These are phyloP conservation scores for Schwanniomyces pseudopolymorphus DNA, from an alignment of 805 yeast genomes.

Conservation along the genomic window DNA sequence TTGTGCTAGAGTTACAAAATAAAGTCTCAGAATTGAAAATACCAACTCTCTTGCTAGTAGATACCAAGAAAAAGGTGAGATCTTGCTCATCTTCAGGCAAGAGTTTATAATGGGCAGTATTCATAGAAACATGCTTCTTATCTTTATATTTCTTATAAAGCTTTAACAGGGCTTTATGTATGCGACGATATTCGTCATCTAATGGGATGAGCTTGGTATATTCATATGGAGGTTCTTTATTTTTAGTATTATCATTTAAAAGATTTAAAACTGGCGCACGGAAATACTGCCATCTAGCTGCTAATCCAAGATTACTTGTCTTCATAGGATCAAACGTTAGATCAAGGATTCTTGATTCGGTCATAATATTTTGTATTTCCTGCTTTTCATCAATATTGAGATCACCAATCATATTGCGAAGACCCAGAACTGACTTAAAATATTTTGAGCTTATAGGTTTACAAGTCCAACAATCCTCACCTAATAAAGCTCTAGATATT, in stretches of 20 bases:
- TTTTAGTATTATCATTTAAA: slow-evolving; percentile 1
- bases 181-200: slow-evolving; percentile 36
- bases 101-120: slow-evolving; percentile 9
- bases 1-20: slow-evolving; percentile 48
- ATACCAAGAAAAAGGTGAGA: slow-evolving; percentile 25
- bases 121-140: slow-evolving; percentile 10
- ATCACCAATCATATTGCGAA: slow-evolving; percentile 52
- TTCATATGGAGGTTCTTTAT: slow-evolving; percentile 6
- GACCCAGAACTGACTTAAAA: slow-evolving; percentile 50
- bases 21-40: slow-evolving; percentile 46
- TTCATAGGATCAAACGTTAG: slow-evolving; percentile 37
- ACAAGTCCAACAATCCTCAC: slow-evolving; percentile 57
- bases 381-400: slow-evolving; percentile 30
- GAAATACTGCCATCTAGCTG: slow-evolving; percentile 34
- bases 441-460: slow-evolving; percentile 34
- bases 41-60: slow-evolving; percentile 46
- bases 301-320: slow-evolving; percentile 37
- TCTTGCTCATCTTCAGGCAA: slow-evolving; percentile 3
- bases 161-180: slow-evolving; percentile 22
- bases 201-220: slow-evolving; percentile 19
- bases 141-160: not conserved
- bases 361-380: slow-evolving; percentile 26
- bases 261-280: slow-evolving; percentile 21
- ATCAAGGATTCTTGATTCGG: slow-evolving; percentile 43
- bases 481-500: slow-evolving; percentile 31